phyloP scores from a whole-genome alignment of 73 alveolate genomes.

The Stentor coeruleus region DNA sequence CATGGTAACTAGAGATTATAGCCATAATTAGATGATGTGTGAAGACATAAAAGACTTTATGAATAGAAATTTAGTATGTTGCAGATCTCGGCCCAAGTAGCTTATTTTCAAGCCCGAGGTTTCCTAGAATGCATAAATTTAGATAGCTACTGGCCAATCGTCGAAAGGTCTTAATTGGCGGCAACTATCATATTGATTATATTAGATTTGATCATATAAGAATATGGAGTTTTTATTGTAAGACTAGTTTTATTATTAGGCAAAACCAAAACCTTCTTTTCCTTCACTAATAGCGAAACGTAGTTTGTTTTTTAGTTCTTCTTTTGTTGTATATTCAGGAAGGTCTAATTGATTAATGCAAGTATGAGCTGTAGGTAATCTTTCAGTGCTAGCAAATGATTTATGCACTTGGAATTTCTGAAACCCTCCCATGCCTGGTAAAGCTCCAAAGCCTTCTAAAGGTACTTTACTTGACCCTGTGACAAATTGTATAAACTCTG shows the following conservation, averaged over 20 bases:
- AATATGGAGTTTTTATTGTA: no score
- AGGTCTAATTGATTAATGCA: conserved; percentile 82
- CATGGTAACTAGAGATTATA: conserved; percentile 3
- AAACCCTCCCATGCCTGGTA: conserved; percentile 96
- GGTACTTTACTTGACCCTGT: conserved; percentile 98
- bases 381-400: conserved; percentile 66
- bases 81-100: no score
- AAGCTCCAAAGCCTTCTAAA: conserved; percentile 93
- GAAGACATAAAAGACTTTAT: no score
- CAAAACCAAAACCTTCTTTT: conserved; percentile 58
- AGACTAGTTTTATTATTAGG: no score
- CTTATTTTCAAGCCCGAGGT: no score
- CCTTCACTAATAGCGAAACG: conserved; percentile 52
- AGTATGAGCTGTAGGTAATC: conserved; percentile 94
- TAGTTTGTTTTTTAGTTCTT: conserved; percentile 67
- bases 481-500: conserved; percentile 89
- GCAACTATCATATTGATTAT: no score
- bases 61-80: no score
- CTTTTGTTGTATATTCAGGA: conserved; percentile 95
- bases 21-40: not conserved
- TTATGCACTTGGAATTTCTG: conserved; percentile 86
- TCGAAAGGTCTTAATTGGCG: no score
- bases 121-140: no score
- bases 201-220: no score
- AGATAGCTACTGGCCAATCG: no score